A percentile compares a stretch with the other conserved stretches of the same genome.
These are phyloP conservation scores for Elsinoe batatas DNA, from an alignment of 2,329 filamentous ascomycete genomes.

Conservation along the genomic window DNA sequence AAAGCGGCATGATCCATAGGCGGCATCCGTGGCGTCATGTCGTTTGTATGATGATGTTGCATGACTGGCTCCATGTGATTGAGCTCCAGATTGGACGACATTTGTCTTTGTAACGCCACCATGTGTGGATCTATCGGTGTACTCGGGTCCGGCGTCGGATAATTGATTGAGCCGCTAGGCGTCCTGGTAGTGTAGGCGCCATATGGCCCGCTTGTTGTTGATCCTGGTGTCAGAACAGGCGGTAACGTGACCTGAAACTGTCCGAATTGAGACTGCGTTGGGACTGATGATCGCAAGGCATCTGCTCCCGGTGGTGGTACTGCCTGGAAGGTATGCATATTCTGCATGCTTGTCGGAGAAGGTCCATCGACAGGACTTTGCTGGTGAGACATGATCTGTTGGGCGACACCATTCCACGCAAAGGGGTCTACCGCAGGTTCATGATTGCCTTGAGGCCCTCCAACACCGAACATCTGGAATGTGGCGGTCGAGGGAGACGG, in stretches of 20 bases:
- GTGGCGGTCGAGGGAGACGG: not conserved
- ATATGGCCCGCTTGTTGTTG: not conserved
- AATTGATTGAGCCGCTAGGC: not conserved
- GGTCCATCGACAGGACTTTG: not conserved
- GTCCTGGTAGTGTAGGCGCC: not conserved
- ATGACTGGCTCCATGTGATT: constrained; percentile 3
- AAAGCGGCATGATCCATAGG: not conserved
- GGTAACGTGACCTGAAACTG: constrained; percentile 8
- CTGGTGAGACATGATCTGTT: not conserved
- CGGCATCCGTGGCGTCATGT: not conserved
- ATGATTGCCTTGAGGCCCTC: constrained; percentile 9
- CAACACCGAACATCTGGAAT: constrained; percentile 13
- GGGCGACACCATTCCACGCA: constrained; percentile 5
- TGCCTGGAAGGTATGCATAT: constrained; percentile 2
- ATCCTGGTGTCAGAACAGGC: not conserved
- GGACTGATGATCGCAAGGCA: not conserved
- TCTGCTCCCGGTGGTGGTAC: not conserved
- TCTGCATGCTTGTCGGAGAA: not conserved
- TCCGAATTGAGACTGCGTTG: constrained; percentile 8
- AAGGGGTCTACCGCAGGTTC: not conserved
- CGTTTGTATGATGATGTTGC: not conserved
- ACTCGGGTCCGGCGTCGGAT: not conserved
- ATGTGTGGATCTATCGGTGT: constrained; percentile 1
- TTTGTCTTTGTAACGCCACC: not conserved
- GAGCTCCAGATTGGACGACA: constrained; percentile 8